Percentiles rank a stretch among this genome's conserved stretches.
phyloP scores from a whole-genome alignment of 225 moss, liverwort and hornwort species.

The Pseudoscleropodium purum region DNA sequence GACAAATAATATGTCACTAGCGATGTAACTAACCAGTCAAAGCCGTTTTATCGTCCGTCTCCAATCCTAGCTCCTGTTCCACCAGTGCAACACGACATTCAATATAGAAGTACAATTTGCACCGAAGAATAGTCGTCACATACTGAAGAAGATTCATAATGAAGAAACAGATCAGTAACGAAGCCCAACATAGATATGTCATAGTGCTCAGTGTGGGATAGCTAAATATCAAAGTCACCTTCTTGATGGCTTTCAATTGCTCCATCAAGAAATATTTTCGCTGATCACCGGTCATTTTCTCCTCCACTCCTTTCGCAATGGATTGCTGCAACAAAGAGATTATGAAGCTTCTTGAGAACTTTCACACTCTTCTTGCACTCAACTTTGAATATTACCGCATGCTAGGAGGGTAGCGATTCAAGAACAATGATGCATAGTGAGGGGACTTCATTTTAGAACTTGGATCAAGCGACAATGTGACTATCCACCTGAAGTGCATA shows the following conservation, averaged over 20 bases:
- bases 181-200: background rate
- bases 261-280: constrained; percentile 94
- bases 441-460: background rate
- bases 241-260: constrained; percentile 92
- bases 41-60: constrained; percentile 97
- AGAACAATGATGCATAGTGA: background rate
- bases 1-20: background rate
- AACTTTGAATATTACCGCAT: background rate
- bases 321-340: constrained; percentile 27
- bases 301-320: constrained; percentile 95
- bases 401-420: background rate
- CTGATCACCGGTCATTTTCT: constrained; percentile 98
- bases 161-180: background rate
- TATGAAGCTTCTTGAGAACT: background rate
- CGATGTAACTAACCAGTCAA: constrained; percentile 48
- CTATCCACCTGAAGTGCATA: background rate
- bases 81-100: background rate
- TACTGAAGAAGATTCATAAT: background rate
- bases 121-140: background rate
- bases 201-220: background rate
- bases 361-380: background rate
- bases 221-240: constrained; percentile 30
- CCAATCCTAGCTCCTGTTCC: constrained; percentile 83
- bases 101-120: background rate
- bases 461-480: background rate